Evolutionary conservation across 2,329 filamentous ascomycete species (phyloP).

Genomic region (Fusarium pininemorale): DNA sequence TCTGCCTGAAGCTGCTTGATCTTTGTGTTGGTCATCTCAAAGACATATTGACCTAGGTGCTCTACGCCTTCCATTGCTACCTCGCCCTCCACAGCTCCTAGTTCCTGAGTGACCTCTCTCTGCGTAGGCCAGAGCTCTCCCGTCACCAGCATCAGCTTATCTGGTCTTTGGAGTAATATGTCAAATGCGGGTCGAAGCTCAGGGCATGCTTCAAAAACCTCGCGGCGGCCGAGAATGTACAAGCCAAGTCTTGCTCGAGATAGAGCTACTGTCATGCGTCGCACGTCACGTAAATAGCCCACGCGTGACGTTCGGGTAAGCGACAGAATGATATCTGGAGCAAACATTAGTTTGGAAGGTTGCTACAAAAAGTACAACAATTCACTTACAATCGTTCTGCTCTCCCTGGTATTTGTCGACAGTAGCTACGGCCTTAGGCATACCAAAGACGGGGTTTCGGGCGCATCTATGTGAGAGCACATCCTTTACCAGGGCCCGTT

Average conservation of each 20-base stretch:
- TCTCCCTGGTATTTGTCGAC: conserved; percentile 99
- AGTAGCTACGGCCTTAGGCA: conserved; percentile 90
- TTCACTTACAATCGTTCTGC: conserved; percentile 91
- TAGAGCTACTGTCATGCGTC: conserved; percentile 91
- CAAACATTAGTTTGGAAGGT: conserved; percentile 29
- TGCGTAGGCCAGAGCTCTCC: conserved; percentile 85
- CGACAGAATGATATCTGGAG: conserved; percentile 86
- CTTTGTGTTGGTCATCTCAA: conserved; percentile 84
- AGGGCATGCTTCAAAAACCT: conserved; percentile 87
- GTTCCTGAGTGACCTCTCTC: conserved; percentile 58
- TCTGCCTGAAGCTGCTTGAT: conserved; percentile 59
- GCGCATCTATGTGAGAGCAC: conserved; percentile 86
- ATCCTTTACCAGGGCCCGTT: conserved; percentile 87
- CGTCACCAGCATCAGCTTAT: conserved; percentile 82
- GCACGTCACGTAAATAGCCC: conserved; percentile 92
- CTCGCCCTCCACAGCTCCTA: conserved; percentile 58
- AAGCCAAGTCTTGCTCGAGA: conserved; percentile 91
- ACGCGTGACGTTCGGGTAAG: conserved; percentile 88
- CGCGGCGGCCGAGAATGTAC: conserved; percentile 88
- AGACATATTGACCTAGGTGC: conserved; percentile 95
- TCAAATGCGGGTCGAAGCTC: conserved; percentile 91
- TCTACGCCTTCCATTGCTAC: conserved; percentile 89
- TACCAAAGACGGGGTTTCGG: conserved; percentile 83
- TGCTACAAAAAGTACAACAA: neutral
- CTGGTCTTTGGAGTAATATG: conserved; percentile 76